Base-by-base conservation (phyloP, 306 rosid species). In the Quercus bicolor region DNA sequence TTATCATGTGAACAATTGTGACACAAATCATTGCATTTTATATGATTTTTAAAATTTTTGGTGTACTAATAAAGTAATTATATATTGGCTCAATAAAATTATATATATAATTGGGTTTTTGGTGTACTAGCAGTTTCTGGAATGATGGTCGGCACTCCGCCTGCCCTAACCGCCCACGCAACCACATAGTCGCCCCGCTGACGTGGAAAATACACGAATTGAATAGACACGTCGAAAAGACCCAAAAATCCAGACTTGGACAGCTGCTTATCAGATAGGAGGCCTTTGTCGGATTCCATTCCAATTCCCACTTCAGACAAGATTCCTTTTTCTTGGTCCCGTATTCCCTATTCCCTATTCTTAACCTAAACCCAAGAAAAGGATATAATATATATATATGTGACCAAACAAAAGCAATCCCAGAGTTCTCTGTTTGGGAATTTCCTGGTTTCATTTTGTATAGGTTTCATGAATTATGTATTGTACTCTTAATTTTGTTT, bases 121-220 rank as follows among this genome's bases (percentile, higher is more conserved):
- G 16, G 26, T 24, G 26, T 24, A 24, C 65, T 68, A 62, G 51
- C 75, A 73, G 8, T 23, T 71, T 66, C 77, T 74, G 64, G 62
- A 65, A 76, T 59, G 23, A 29, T 34, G 78, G 82, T 72, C 83
- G 80, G 82, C 84, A 18, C 19, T 54, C 51, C 48, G 37, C 77
- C 14, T 80, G 82, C 68, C 56, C 91, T 72, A 87, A 34, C 77
- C 55, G 59, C 23, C 77, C 29, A 56, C 64, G 72, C 74, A 77
- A 64, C 24, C 10, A 31, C 19, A 56, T 37, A 80, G 82, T 83
- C 83, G 80, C 20, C 56, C 19, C 16, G 40, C 55, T 74, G 78
- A 74, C 56, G 78, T 59, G 78, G 70, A 68, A 34, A 19, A 68
- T 34, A 68, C 26, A 10, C 21, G 40, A 13, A 4, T 26, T 14